phyloP scores from a whole-genome alignment of 306 rosid genomes.

The Vigna radiata region DNA sequence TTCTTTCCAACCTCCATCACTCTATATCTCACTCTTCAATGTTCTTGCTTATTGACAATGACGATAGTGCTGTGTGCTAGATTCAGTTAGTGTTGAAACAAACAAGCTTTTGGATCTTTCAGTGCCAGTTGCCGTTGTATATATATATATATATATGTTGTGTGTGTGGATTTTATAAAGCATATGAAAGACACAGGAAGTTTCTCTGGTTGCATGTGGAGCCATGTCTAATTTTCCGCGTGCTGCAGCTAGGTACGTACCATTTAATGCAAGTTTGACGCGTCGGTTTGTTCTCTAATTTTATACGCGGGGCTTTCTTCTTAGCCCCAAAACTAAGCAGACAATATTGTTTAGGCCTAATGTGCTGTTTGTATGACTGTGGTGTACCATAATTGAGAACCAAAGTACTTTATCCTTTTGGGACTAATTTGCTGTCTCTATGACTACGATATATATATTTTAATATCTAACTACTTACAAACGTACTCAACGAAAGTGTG shows the following conservation, averaged over 20 bases:
- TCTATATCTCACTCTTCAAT: not conserved
- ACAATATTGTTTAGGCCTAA: constrained; percentile 1
- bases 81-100: constrained; percentile 27
- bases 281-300: constrained; percentile 43
- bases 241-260: constrained; percentile 17
- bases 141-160: not conserved
- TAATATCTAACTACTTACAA: not conserved
- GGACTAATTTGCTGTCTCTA: constrained; percentile 37
- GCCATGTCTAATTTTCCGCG: constrained; percentile 36
- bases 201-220: constrained; percentile 38
- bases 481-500: not conserved
- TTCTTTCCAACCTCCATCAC: constrained; percentile 37
- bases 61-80: not conserved
- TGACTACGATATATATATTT: not conserved
- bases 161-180: constrained; percentile 30
- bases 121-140: not conserved
- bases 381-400: constrained; percentile 14
- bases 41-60: constrained; percentile 1
- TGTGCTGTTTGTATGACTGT: constrained; percentile 46
- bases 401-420: constrained; percentile 8
- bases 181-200: constrained; percentile 42
- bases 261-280: constrained; percentile 53
- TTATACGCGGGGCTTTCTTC: constrained; percentile 48
- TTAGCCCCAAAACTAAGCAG: constrained; percentile 7
- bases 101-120: not conserved